Evolutionary conservation across 2,329 filamentous ascomycete genomes (phyloP).

Genomic region (Fusarium beomiforme): DNA sequence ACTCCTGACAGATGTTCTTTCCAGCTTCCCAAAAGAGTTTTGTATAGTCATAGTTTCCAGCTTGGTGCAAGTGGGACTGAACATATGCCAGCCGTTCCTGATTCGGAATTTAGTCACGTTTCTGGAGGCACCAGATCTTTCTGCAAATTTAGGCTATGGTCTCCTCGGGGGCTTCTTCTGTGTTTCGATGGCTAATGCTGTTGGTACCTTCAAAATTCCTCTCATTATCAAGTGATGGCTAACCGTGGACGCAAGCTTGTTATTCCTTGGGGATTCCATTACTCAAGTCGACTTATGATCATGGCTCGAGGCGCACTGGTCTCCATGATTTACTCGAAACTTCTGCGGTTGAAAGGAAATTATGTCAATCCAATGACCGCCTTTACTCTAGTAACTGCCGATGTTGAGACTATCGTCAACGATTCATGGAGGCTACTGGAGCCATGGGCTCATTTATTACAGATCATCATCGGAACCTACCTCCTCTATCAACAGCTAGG

Average conservation of each 20-base stretch:
- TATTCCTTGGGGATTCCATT: slow-evolving; percentile 1
- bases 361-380: background rate
- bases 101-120: background rate
- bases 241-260: background rate
- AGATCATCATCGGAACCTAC: background rate
- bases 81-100: background rate
- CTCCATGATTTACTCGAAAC: background rate
- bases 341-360: background rate
- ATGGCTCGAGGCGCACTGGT: background rate
- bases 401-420: background rate
- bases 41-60: background rate
- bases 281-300: background rate
- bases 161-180: slow-evolving; percentile 1
- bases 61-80: background rate
- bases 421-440: slow-evolving; percentile 1
- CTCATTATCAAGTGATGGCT: too few species aligned
- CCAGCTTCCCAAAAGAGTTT: background rate
- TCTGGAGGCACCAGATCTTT: background rate
- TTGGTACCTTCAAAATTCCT: background rate
- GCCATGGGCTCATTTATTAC: background rate
- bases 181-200: background rate
- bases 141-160: background rate
- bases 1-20: background rate
- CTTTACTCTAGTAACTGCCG: background rate
- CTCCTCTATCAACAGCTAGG: background rate